Base-by-base conservation (phyloP, 2,329 filamentous ascomycete genomes). In the Penicillium digitatum region DNA sequence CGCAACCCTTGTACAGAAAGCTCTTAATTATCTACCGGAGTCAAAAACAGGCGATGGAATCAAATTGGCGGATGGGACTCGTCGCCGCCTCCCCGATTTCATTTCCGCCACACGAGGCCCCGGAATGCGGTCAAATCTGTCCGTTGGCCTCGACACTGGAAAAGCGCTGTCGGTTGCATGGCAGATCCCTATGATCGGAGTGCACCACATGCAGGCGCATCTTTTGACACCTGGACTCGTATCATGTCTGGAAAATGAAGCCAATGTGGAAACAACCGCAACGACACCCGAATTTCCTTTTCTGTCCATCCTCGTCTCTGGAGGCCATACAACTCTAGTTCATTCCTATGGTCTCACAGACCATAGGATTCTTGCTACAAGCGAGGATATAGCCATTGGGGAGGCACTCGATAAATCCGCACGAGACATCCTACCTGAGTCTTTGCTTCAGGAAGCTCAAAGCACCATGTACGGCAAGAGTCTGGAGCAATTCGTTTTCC, bases 151-250 rank as follows among this genome's bases (percentile, higher is more conserved):
- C 11, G 86, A 90, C 68, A 87, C 86, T 22, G 94, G 90, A 18
- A 97, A 97, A 73, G 94, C 91, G 0, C 80, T 97, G 20, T 85
- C 92, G 0, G 79, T 89, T 20, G 91, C 90, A 35, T 95, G 89
- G 89, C 81, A 85, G 60, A 81, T 91, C 35, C 92, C 93, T 3
- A 77, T 97, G 31, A 72, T 97, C 1, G 94, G 86, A 0, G 89
- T 96, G 1, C 89, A 99, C 72, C 94, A 99, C 73, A 97, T 99
- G 94, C 92, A 96, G 71, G 94, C 92, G 11, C 94, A 99, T 73
- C 88, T 94, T 18, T 76, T 99, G 59, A 97, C 94, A 18, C 89
- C 93, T 16, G 82, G 90, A 10, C 81, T 99, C 39, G 86, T 87
- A 4, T 75, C 78, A 31, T 88, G 88, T 5, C 73, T 93, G 56